phyloP scores from a whole-genome alignment of 805 yeast genomes.

The Metschnikowia hibisci region DNA sequence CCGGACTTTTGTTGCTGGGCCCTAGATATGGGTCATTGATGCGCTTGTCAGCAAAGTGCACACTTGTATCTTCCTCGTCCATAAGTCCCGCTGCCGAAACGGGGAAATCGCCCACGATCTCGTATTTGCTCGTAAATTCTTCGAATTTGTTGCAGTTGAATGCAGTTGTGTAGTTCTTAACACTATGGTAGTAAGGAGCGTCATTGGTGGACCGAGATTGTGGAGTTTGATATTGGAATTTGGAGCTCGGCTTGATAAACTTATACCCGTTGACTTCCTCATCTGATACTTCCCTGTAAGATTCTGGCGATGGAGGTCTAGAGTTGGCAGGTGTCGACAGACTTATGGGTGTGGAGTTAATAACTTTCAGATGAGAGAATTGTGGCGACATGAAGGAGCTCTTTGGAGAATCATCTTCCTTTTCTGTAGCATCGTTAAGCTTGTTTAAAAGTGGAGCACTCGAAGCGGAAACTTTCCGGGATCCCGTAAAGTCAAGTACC shows the following conservation, averaged over 20 bases:
- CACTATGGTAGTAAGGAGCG: slow-evolving; percentile 5
- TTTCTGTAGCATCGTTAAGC: slow-evolving; percentile 11
- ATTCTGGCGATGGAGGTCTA: slow-evolving; percentile 30
- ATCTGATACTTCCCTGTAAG: slow-evolving; percentile 29
- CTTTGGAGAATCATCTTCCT: slow-evolving; percentile 8
- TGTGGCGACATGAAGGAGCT: slow-evolving; percentile 5
- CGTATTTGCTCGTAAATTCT: slow-evolving; percentile 14
- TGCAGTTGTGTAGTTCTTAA: slow-evolving; percentile 21
- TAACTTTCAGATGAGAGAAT: slow-evolving; percentile 9
- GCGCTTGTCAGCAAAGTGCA: slow-evolving; percentile 37
- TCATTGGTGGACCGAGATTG: slow-evolving; percentile 12
- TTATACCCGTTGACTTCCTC: slow-evolving; percentile 39
- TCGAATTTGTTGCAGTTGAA: slow-evolving; percentile 16
- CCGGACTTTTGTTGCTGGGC: slow-evolving; percentile 2
- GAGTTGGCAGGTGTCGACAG: slow-evolving; percentile 43
- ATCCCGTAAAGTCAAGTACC: slow-evolving; percentile 30
- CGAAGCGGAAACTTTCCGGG: slow-evolving; percentile 25
- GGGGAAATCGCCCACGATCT: slow-evolving; percentile 32
- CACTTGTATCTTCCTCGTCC: slow-evolving; percentile 31
- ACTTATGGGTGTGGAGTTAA: slow-evolving; percentile 34
- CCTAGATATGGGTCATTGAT: slow-evolving; percentile 31
- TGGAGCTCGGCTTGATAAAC: slow-evolving; percentile 32
- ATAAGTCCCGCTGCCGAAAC: slow-evolving; percentile 29
- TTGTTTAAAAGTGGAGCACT: slow-evolving; percentile 19
- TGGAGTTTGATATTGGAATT: slow-evolving; percentile 17